Conservation (phyloP, 805 yeast species). For the Lachancea fermentati region DNA sequence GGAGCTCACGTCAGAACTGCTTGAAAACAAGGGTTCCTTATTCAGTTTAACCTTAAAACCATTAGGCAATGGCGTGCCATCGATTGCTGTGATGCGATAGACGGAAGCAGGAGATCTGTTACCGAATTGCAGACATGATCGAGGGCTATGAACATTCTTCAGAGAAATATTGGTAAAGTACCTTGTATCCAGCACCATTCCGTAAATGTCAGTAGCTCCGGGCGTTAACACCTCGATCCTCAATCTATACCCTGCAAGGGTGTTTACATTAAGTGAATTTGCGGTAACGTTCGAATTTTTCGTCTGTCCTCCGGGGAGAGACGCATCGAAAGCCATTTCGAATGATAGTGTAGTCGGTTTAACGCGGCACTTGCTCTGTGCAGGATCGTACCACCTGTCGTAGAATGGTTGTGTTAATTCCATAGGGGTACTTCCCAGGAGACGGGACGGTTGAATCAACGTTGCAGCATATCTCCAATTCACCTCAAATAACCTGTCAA, state of each 20-base stretch:
- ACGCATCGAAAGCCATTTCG: constrained; percentile 26
- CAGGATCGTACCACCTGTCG: constrained; percentile 24
- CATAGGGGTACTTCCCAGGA: constrained; percentile 21
- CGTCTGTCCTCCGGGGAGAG: constrained; percentile 5
- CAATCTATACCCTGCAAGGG: constrained; percentile 28
- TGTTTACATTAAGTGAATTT: not conserved
- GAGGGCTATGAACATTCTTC: constrained; percentile 4
- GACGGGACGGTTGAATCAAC: constrained; percentile 39
- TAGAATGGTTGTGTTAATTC: constrained; percentile 33
- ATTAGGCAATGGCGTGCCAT: constrained; percentile 10
- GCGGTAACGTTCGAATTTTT: not conserved
- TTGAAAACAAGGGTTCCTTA: constrained; percentile 3
- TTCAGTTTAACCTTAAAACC: constrained; percentile 9
- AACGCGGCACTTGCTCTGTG: constrained; percentile 10
- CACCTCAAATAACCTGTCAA: constrained; percentile 35
- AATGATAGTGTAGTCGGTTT: constrained; percentile 24
- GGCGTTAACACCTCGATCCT: constrained; percentile 40
- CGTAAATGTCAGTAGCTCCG: constrained; percentile 38
- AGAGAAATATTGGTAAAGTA: constrained; percentile 9
- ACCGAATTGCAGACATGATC: constrained; percentile 11
- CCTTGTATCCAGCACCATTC: constrained; percentile 30
- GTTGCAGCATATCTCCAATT: constrained; percentile 39
- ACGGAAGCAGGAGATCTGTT: constrained; percentile 14
- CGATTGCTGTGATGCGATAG: constrained; percentile 12
- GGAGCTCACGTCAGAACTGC: not conserved